Evolutionary conservation across 306 rosid genomes (phyloP), one percentile per base, ranked within the genome.

Genomic region (Rosa lucieae): DNA sequence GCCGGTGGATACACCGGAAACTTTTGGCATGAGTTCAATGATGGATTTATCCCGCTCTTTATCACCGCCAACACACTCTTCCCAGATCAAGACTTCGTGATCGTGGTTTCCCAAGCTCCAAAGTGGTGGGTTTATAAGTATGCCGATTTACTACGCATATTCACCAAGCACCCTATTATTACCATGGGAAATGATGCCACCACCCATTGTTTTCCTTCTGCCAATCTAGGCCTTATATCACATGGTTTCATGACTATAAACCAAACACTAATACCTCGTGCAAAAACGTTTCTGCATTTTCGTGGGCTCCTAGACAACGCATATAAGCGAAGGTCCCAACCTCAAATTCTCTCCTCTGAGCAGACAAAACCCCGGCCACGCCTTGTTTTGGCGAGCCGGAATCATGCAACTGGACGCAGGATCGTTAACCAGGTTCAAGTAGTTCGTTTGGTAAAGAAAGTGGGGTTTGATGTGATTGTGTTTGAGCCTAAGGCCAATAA

Each of bases 1-100:
- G 88, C 79, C 0, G 82, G 77, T 0, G 88, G 93, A 11, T 89
- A 77, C 84, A 82, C 49, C 0, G 88, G 87, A 44, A 87, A 89
- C 74, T 85, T 84, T 44, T 85, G 70, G 68, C 93, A 89, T 35
- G 87, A 84, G 5, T 82, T 89, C 18, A 77, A 82, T 0, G 93
- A 87, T 51, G 81, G 65, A 3, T 78, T 84, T 61, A 77, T 89
- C 73, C 85, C 91, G 12, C 83, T 89, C 66, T 84, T 82, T 68
- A 89, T 89, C 82, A 89, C 90, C 61, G 39, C 75, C 29, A 78
- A 87, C 17, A 75, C 86, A 0, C 2, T 83, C 11, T 79, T 62
- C 65, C 72, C 40, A 1, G 15, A 81, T 43, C 86, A 63, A 61
- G 67, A 87, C 40, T 78, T 85, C 1, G 47, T 63, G 1, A 80